Conservation (phyloP, 2,329 filamentous ascomycete genomes). For the Trichoderma gracile region DNA sequence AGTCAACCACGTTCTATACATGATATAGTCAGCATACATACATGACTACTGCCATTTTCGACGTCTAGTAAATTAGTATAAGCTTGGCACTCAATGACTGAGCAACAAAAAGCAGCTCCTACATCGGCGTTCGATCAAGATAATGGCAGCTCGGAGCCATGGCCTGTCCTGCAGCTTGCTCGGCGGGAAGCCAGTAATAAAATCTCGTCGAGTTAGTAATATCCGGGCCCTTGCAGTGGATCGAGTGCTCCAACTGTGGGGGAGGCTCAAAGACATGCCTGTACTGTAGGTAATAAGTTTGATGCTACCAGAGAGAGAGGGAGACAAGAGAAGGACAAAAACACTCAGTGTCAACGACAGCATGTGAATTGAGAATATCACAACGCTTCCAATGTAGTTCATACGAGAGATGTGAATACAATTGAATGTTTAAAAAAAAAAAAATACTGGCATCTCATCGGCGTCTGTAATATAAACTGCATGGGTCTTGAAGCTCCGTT, state of each 20-base stretch:
- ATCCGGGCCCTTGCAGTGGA: constrained; percentile 7
- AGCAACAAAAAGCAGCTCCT: neutral
- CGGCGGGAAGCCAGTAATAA: constrained; percentile 1
- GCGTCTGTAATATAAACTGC: too few species aligned
- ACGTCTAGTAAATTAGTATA: too few species aligned
- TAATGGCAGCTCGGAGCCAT: neutral
- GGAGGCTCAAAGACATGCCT: neutral
- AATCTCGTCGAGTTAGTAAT: constrained; percentile 19
- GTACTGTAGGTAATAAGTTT: neutral
- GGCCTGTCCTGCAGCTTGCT: neutral
- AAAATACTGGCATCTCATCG: neutral
- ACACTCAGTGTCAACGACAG: neutral
- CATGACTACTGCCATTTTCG: too few species aligned
- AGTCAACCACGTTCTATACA: too few species aligned
- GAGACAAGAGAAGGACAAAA: neutral
- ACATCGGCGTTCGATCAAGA: too few species aligned
- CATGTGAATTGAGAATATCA: too few species aligned
- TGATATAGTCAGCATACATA: too few species aligned
- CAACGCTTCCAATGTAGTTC: too few species aligned
- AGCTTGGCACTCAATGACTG: too few species aligned
- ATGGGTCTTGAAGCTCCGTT: constrained; percentile 18
- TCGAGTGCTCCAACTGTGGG: neutral
- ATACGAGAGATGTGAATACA: too few species aligned
- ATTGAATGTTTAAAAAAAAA: too few species aligned
- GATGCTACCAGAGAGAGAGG: neutral